Evolutionary conservation across 2,329 filamentous ascomycete species (phyloP).

Genomic region (Paecilomyces dactylethromorphus): DNA sequence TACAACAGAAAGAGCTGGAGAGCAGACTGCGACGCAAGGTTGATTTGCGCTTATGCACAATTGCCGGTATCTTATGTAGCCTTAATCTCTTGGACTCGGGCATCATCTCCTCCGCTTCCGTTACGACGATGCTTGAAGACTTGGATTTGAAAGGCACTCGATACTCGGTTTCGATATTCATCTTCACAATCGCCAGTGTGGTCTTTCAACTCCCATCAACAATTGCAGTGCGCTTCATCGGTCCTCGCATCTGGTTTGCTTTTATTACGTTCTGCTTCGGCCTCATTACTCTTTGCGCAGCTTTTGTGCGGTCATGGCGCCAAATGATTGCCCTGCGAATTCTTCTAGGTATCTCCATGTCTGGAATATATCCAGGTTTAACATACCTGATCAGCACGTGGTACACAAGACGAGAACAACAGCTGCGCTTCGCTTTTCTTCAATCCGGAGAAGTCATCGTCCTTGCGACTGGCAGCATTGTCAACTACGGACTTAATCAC

Average conservation of each 20-base stretch:
- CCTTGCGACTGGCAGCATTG: constrained; percentile 58
- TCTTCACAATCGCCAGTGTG: constrained; percentile 64
- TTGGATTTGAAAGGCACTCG: constrained; percentile 58
- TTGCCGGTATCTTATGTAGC: constrained; percentile 64
- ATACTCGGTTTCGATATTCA: constrained; percentile 65
- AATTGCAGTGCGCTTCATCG: constrained; percentile 57
- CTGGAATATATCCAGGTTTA: constrained; percentile 39
- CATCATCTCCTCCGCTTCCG: constrained; percentile 62
- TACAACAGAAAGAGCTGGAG: constrained; percentile 27
- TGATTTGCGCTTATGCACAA: constrained; percentile 62
- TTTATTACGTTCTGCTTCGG: constrained; percentile 56
- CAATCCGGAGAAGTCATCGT: constrained; percentile 60
- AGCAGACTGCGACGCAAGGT: constrained; percentile 54
- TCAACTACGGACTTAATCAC: constrained; percentile 64
- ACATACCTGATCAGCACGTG: constrained; percentile 47
- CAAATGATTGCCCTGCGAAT: constrained; percentile 64
- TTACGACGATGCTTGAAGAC: constrained; percentile 61
- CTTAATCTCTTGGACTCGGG: constrained; percentile 64
- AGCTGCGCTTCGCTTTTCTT: constrained; percentile 59
- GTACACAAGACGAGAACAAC: constrained; percentile 60
- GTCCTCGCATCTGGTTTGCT: constrained; percentile 58
- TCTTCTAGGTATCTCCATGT: constrained; percentile 58
- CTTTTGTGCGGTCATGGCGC: constrained; percentile 60
- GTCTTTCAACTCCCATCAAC: constrained; percentile 64
- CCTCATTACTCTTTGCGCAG: constrained; percentile 60